Conservation (phyloP, 192 early-diverging fungal species). For the Coemansia sp. region DNA sequence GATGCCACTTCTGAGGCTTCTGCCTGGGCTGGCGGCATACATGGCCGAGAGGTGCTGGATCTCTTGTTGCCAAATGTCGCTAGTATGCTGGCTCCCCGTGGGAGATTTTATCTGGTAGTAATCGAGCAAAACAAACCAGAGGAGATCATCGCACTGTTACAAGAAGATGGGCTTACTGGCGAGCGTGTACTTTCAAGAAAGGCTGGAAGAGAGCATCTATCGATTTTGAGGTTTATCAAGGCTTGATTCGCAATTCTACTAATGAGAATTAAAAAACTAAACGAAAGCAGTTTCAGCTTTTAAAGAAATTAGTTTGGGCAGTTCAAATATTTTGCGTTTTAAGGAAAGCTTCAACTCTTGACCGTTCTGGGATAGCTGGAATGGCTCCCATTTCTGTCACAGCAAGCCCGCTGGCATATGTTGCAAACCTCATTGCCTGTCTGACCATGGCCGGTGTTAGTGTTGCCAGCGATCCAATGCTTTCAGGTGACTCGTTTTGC, state of each 20-base stretch:
- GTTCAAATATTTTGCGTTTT: conserved; percentile 11
- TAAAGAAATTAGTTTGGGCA: too few species aligned
- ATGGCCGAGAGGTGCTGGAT: conserved; percentile 88
- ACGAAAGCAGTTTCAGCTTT: too few species aligned
- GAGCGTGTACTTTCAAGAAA: conserved; percentile 25
- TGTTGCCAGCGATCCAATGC: conserved; percentile 23
- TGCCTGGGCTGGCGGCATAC: conserved; percentile 91
- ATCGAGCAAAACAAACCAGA: conserved; percentile 85
- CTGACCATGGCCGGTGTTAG: conserved; percentile 37
- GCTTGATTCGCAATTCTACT: not conserved
- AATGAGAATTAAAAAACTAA: not conserved
- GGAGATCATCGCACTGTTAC: conserved; percentile 71
- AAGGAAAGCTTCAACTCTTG: conserved; percentile 31
- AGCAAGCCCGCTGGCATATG: conserved; percentile 37
- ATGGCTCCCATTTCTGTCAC: conserved; percentile 46
- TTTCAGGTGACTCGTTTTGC: conserved; percentile 39
- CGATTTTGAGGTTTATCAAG: conserved; percentile 30
- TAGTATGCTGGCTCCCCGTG: conserved; percentile 64
- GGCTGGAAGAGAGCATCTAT: conserved; percentile 38
- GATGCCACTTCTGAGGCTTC: conserved; percentile 63
- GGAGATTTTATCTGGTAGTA: conserved; percentile 82
- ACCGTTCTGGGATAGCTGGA: conserved; percentile 39
- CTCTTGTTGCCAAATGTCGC: conserved; percentile 70
- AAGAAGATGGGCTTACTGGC: conserved; percentile 9
- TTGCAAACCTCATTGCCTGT: conserved; percentile 40